These are phyloP conservation scores for Ogataea thermomethanolica DNA, from an alignment of 805 yeast species.

Conservation along the genomic window DNA sequence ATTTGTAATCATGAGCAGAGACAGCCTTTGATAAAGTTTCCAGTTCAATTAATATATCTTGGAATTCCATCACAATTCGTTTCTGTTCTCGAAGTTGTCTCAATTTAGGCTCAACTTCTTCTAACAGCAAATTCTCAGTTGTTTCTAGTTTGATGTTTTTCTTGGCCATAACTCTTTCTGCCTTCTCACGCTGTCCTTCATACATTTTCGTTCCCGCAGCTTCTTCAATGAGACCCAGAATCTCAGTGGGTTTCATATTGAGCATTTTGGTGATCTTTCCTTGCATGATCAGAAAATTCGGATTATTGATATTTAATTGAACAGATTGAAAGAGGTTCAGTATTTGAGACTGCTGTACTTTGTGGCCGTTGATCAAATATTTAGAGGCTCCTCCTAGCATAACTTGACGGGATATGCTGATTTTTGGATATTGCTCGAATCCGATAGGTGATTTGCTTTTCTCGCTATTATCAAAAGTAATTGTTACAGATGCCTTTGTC, in stretches of 20 bases:
- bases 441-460: constrained; percentile 79
- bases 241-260: constrained; percentile 92
- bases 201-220: constrained; percentile 98
- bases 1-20: constrained; percentile 68
- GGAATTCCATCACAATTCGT: constrained; percentile 78
- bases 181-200: constrained; percentile 89
- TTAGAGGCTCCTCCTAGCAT: constrained; percentile 89
- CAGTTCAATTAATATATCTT: constrained; percentile 74
- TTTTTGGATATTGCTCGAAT: constrained; percentile 69
- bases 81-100: constrained; percentile 79
- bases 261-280: constrained; percentile 96
- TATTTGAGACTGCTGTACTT: constrained; percentile 93
- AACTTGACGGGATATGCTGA: constrained; percentile 89
- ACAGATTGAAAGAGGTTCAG: constrained; percentile 89
- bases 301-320: constrained; percentile 93
- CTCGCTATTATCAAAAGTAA: constrained; percentile 88
- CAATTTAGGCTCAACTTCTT: constrained; percentile 91
- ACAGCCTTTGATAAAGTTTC: constrained; percentile 73
- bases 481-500: constrained; percentile 93
- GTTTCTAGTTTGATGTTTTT: constrained; percentile 82
- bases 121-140: constrained; percentile 65
- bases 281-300: constrained; percentile 97
- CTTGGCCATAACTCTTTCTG: constrained; percentile 86
- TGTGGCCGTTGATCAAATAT: constrained; percentile 90
- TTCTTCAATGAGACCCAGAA: constrained; percentile 88